Evolutionary conservation across 179 eudicot genomes (phyloP).

Genomic region (Silene coronaria): DNA sequence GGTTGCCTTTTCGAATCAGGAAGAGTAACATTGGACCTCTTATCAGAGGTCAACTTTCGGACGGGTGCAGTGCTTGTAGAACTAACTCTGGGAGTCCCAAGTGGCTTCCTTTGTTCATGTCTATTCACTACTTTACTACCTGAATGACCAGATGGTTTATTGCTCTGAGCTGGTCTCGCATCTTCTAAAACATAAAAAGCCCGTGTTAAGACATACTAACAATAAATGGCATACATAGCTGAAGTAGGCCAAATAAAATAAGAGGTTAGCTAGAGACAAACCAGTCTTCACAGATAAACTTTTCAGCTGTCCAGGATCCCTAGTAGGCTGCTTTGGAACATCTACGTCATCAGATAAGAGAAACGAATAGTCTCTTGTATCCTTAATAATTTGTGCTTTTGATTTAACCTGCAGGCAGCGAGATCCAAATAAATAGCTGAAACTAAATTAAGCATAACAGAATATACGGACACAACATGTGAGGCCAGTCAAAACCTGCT

Average conservation of each 20-base stretch:
- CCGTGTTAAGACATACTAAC: constrained; percentile 36
- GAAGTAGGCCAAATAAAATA: neutral
- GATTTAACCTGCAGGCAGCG: constrained; percentile 38
- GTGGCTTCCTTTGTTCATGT: constrained; percentile 37
- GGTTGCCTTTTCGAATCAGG: constrained; percentile 24
- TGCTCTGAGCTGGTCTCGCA: constrained; percentile 29
- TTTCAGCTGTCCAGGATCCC: constrained; percentile 32
- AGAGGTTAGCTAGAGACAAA: constrained; percentile 24
- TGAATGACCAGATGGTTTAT: constrained; percentile 22
- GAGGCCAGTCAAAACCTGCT: constrained; percentile 20
- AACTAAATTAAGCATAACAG: neutral
- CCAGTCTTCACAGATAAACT: constrained; percentile 37
- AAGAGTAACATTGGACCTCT: constrained; percentile 27
- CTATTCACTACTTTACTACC: constrained; percentile 28
- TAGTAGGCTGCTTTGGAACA: constrained; percentile 37
- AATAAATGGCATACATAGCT: constrained; percentile 28
- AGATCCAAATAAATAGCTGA: neutral
- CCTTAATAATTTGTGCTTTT: constrained; percentile 55
- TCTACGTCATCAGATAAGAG: constrained; percentile 65
- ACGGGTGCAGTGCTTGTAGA: constrained; percentile 30
- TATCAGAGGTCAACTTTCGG: constrained; percentile 29
- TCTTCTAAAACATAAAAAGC: constrained; percentile 56
- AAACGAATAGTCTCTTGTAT: constrained; percentile 77
- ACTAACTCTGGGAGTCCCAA: constrained; percentile 23
- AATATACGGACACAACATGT: neutral